Percentiles rank a stretch among this genome's conserved stretches.
Evolutionary conservation across 345 rosid species (phyloP).

Genomic region (Salix viminalis): DNA sequence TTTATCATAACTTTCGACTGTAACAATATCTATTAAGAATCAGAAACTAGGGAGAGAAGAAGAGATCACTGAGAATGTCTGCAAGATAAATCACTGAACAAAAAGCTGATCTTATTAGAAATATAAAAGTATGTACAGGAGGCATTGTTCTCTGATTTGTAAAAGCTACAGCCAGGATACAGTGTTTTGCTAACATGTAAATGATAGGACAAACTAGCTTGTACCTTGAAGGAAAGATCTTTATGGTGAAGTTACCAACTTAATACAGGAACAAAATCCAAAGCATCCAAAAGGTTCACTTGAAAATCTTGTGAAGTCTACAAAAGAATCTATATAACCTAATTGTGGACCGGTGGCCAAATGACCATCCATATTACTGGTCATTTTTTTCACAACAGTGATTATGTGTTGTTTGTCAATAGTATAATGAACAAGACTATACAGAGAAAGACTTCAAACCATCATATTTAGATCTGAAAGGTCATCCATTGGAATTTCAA

Average conservation of each 20-base stretch:
- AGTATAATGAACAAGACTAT: slow-evolving; percentile 81
- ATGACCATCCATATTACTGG: slow-evolving; percentile 47
- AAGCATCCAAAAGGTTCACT: slow-evolving; percentile 47
- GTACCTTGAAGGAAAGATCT: slow-evolving; percentile 44
- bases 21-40: slow-evolving; percentile 2
- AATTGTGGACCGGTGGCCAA: slow-evolving; percentile 43
- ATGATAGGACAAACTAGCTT: slow-evolving; percentile 47
- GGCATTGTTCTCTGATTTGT: slow-evolving; percentile 53
- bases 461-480: slow-evolving; percentile 93
- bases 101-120: slow-evolving; percentile 58
- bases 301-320: slow-evolving; percentile 45
- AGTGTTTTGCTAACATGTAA: slow-evolving; percentile 43
- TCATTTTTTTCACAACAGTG: slow-evolving; percentile 47
- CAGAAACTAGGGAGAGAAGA: not conserved
- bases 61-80: not conserved
- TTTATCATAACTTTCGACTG: slow-evolving; percentile 5
- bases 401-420: slow-evolving; percentile 50
- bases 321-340: slow-evolving; percentile 76
- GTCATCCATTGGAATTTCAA: slow-evolving; percentile 98
- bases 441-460: slow-evolving; percentile 75
- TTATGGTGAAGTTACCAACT: slow-evolving; percentile 59
- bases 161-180: slow-evolving; percentile 53
- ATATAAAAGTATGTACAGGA: slow-evolving; percentile 78
- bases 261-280: slow-evolving; percentile 42
- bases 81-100: slow-evolving; percentile 20